Base-by-base conservation (phyloP, 257 asterid species). In the Dorcoceras hygrometricum region DNA sequence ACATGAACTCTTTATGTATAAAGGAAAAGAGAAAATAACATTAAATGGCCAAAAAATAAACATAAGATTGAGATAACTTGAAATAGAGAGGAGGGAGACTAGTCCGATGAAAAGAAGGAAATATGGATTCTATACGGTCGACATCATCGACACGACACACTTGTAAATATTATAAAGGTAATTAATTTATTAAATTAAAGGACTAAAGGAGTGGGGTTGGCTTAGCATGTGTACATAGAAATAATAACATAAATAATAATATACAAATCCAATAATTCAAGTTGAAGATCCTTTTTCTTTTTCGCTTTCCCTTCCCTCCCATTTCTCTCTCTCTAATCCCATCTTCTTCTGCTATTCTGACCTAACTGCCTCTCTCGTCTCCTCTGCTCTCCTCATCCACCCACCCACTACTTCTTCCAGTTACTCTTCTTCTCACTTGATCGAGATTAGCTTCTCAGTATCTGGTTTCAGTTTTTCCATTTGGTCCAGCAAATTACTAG, bases 301-400 rank as follows among this genome's bases (percentile, higher is more conserved):
- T 31, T 0, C 23, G 60, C 70, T 55, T 70, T 31, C 62, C 48
- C 27, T 59, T 56, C 70, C 67, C 63, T 60, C 72, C 65, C n/a
- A 66, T 46, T 59, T 14, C 54, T 24, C 18, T 54, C 57, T 63
- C 55, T 65, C 70, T 68, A 32, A 61, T 63, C 62, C 58, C 25
- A 27, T 23, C 65, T 59, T 46, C 43, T 23, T 29, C 62, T 63
- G 65, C 67, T 63, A 76, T 80, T 77, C 89, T 86, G 87, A 84
- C 94, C 94, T 84, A 80, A 82, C 79, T 76, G 66, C 67, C 82
- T 69, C 72, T 63, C n/a, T n/a, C n/a, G n/a, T n/a, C n/a, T n/a
- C n/a, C n/a, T n/a, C n/a, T n/a, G n/a, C n/a, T n/a, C 69, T 34
- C 71, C 50, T 56, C 72, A 25, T 19, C 77, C 48, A 8, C 63